Conservation (phyloP, 176 grass and related monocot genomes). For the Ensete glaucum region DNA sequence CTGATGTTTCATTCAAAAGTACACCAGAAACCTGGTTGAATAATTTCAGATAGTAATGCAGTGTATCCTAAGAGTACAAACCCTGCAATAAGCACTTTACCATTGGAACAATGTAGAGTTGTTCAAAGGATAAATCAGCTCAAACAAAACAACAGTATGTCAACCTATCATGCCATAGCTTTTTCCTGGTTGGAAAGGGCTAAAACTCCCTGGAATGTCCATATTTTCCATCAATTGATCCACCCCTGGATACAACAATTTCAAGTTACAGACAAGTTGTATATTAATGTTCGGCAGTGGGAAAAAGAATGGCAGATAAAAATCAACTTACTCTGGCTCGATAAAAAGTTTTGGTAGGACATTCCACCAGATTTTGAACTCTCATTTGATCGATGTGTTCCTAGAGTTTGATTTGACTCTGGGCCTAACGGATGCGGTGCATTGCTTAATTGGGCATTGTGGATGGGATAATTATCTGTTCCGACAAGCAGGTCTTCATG, state of each 20-base stretch:
- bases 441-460: not conserved
- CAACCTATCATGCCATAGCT: slow-evolving; percentile 1
- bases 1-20: not conserved
- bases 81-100: not conserved
- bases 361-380: not conserved
- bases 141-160: not conserved
- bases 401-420: not conserved
- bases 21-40: not conserved
- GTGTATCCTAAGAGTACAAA: not conserved
- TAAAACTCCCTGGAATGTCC: slow-evolving; percentile 1
- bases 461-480: not conserved
- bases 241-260: not conserved
- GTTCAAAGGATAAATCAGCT: not conserved
- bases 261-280: not conserved
- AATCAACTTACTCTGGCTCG: slow-evolving; percentile 45
- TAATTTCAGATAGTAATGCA: not conserved
- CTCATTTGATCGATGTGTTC: not conserved
- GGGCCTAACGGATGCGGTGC: not conserved
- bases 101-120: too few relatives aligned
- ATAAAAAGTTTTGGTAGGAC: slow-evolving; percentile 14
- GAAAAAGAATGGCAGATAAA: not conserved
- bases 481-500: not conserved
- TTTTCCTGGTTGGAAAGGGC: not conserved
- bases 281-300: not conserved
- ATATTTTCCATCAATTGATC: not conserved